Evolutionary conservation across 2,329 filamentous ascomycete genomes (phyloP), one percentile per base, ranked within the genome.

Genomic region (Colletotrichum cuscutae): DNA sequence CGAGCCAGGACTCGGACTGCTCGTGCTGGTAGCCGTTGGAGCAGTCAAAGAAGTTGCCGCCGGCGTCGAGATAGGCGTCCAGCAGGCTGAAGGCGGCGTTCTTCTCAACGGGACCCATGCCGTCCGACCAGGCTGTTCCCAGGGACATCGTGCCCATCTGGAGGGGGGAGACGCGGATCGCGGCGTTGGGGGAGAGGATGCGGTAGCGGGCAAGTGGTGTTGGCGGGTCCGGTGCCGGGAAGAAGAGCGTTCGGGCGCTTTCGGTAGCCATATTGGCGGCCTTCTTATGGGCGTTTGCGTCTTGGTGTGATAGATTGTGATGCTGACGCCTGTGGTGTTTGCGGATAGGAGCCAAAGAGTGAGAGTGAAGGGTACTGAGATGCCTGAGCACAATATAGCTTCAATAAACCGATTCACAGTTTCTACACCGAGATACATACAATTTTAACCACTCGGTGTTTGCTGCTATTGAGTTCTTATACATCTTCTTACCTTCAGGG

Each of bases 1-100:
- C 89, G 28, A 91, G 77, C 86, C 86, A 89, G 6, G 70, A 76
- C 75, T 91, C 89, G 0, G 88, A 90, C 76, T 91, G 81, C 66
- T 88, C 89, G 72, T 86, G 76, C 76, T 91, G 87, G 80, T 91
- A 91, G 74, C 84, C 84, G 81, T 87, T 89, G 75, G 88, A 81
- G 0, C 90, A 92, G 79, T 93, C 91, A 78, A 93, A 91, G 79
- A 93, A 92, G 81, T 93, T 93, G 9, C 91, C 91, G 5, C 91
- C 91, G 0, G 85, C 81, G n/a, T 84, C 83, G 68, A 83, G 85
- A 80, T 86, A 92, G 68, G 84, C 85, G 75, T 92, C 90, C 1
- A 92, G 84, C 6, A 92, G 83, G 60, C 85, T 83, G 77, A 91
- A 91, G 1, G 87, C 81, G 15, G 83, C 78, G 54, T 88, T 85